phyloP scores from a whole-genome alignment of 2,329 filamentous ascomycete genomes.

The Trichoderma atroviride region DNA sequence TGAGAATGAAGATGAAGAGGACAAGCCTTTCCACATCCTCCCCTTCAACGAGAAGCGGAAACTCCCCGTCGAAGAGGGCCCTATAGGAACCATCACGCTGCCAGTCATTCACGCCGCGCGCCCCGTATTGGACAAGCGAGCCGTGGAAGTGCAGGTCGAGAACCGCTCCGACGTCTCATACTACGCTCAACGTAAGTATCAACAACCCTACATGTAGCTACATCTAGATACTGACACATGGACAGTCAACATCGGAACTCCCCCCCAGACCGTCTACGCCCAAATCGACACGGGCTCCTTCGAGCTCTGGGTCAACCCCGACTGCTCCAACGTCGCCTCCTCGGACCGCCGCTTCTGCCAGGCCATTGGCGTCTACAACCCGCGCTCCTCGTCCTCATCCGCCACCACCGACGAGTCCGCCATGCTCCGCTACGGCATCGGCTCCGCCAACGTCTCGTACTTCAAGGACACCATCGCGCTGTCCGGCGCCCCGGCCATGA shows the following conservation, averaged over 20 bases:
- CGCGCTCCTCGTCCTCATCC: conserved; percentile 46
- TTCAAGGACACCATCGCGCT: conserved; percentile 51
- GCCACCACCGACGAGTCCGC: conserved; percentile 40
- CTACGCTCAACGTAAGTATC: conserved; percentile 50
- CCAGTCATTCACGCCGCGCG: conserved; percentile 38
- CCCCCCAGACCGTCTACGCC: conserved; percentile 55
- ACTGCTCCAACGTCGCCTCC: conserved; percentile 50
- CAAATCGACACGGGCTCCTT: conserved; percentile 63
- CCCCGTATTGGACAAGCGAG: conserved; percentile 44
- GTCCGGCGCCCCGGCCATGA: conserved; percentile 43
- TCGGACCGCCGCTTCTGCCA: conserved; percentile 50
- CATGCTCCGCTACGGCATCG: conserved; percentile 55
- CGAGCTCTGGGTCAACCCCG: conserved; percentile 65
- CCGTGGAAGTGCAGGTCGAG: conserved; percentile 49
- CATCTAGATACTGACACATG: background rate
- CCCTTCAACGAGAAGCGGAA: conserved; percentile 21
- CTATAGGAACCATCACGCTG: conserved; percentile 34
- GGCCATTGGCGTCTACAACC: conserved; percentile 49
- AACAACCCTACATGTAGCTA: background rate
- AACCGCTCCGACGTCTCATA: conserved; percentile 59
- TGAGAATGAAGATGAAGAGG: background rate
- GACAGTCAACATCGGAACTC: conserved; percentile 54
- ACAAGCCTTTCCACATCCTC: conserved; percentile 21
- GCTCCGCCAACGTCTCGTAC: conserved; percentile 54
- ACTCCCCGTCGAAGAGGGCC: conserved; percentile 16